Evolutionary conservation across 148 eudicot species (phyloP).

Genomic region (Pharnaceum exiguum): DNA sequence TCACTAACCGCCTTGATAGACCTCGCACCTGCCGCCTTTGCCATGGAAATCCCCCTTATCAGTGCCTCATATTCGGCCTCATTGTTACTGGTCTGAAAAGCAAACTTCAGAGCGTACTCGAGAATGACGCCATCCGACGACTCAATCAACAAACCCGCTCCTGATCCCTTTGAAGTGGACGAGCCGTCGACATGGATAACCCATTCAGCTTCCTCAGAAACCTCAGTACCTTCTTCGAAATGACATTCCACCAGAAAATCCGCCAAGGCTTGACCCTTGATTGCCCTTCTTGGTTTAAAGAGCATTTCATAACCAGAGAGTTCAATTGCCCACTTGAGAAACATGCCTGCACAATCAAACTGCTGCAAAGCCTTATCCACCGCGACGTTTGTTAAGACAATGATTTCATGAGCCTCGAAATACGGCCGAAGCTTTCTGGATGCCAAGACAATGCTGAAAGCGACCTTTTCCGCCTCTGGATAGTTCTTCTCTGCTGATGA

Average conservation of each 20-base stretch:
- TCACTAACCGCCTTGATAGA: too few species aligned
- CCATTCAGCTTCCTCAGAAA: not conserved
- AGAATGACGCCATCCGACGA: not conserved
- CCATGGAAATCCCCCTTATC: not conserved
- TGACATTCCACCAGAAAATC: not conserved
- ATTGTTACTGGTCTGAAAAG: not conserved
- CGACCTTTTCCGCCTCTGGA: not conserved
- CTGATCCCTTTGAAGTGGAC: not conserved
- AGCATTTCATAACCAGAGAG: not conserved
- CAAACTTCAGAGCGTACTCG: not conserved
- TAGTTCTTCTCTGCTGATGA: not conserved
- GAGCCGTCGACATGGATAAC: not conserved
- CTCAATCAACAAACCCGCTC: not conserved
- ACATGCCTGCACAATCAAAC: not conserved
- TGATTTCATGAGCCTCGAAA: not conserved
- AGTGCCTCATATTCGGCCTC: not conserved
- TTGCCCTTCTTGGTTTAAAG: not conserved
- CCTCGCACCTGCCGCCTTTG: too few species aligned
- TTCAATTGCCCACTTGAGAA: not conserved
- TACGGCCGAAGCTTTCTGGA: not conserved
- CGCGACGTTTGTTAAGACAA: too few species aligned
- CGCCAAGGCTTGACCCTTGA: not conserved
- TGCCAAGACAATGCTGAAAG: not conserved
- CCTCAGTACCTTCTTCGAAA: not conserved
- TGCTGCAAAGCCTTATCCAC: not conserved